phyloP scores from a whole-genome alignment of 2,329 filamentous ascomycete genomes.

The Tolypocladium paradoxum region DNA sequence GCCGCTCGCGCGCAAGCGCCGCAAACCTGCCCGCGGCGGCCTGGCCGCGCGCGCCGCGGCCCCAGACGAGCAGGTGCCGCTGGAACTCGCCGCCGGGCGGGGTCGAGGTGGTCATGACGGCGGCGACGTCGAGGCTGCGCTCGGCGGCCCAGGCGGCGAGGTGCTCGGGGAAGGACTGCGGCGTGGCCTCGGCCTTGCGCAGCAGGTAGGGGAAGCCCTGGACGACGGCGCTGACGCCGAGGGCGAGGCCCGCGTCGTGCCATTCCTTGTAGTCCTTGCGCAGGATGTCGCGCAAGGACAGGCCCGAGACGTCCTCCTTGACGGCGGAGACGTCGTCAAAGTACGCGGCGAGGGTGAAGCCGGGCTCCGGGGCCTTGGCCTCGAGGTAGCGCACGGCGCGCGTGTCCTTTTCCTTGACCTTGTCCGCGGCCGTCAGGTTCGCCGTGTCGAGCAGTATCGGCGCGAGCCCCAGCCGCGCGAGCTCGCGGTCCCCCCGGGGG shows the following conservation, averaged over 20 bases:
- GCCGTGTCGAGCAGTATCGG: slow-evolving; percentile 65
- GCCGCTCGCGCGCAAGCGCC: slow-evolving; percentile 25
- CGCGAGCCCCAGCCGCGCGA: slow-evolving; percentile 58
- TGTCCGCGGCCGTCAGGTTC: slow-evolving; percentile 50
- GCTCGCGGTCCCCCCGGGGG: slow-evolving; percentile 37
- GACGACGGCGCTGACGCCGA: slow-evolving; percentile 60
- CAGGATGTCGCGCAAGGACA: slow-evolving; percentile 56
- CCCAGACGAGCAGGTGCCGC: slow-evolving; percentile 60
- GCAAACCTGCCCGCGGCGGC: slow-evolving; percentile 45
- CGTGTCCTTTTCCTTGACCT: slow-evolving; percentile 53
- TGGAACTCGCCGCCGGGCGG: slow-evolving; percentile 43
- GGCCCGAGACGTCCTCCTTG: slow-evolving; percentile 54
- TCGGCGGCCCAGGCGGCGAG: slow-evolving; percentile 44
- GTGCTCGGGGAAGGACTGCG: slow-evolving; percentile 33
- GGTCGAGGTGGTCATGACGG: slow-evolving; percentile 57
- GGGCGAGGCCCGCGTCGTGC: slow-evolving; percentile 41
- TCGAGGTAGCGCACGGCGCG: slow-evolving; percentile 50
- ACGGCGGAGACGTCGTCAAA: slow-evolving; percentile 49
- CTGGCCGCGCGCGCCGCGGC: slow-evolving; percentile 36
- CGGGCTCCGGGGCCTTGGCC: slow-evolving; percentile 24
- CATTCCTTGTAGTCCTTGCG: slow-evolving; percentile 82
- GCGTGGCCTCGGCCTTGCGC: slow-evolving; percentile 34
- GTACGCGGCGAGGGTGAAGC: slow-evolving; percentile 44
- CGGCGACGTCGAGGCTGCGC: slow-evolving; percentile 48
- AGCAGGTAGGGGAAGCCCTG: slow-evolving; percentile 52